Evolutionary conservation across 257 asterid genomes (phyloP).

Genomic region (Solanum gracilifrons): DNA sequence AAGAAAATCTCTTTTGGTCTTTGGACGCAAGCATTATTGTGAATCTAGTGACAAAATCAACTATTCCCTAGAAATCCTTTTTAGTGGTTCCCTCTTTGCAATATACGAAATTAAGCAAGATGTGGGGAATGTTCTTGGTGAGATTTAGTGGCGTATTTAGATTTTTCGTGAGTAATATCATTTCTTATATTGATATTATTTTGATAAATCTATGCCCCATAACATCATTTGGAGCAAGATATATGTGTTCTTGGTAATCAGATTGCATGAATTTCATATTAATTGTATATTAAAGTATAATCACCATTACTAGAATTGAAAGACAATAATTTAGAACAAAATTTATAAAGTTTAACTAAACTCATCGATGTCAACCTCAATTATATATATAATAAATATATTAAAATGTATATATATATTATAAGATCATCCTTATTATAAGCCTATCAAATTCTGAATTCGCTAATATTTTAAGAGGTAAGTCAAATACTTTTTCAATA

Average conservation of each 20-base stretch:
- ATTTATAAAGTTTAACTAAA: background rate
- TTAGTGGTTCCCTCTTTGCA: background rate
- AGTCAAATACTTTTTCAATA: background rate
- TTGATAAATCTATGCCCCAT: background rate
- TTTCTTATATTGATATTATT: background rate
- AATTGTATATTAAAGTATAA: background rate
- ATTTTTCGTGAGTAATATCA: background rate
- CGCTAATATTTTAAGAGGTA: background rate
- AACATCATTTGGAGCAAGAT: background rate
- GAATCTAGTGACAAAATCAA: background rate
- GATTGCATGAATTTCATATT: background rate
- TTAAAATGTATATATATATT: too few relatives aligned
- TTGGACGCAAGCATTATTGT: background rate
- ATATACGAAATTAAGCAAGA: background rate
- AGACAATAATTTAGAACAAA: background rate
- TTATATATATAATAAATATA: too few relatives aligned
- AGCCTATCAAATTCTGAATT: background rate
- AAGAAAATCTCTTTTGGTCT: background rate
- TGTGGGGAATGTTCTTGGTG: background rate
- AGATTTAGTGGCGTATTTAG: background rate
- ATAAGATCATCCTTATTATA: too few relatives aligned
- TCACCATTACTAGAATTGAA: background rate
- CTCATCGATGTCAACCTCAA: background rate
- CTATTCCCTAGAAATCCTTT: background rate
- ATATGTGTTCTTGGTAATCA: background rate